Evolutionary conservation across 73 alveolate genomes (phyloP), one percentile per base, ranked within the genome.

Genomic region (Paramecium sexaurelia): DNA sequence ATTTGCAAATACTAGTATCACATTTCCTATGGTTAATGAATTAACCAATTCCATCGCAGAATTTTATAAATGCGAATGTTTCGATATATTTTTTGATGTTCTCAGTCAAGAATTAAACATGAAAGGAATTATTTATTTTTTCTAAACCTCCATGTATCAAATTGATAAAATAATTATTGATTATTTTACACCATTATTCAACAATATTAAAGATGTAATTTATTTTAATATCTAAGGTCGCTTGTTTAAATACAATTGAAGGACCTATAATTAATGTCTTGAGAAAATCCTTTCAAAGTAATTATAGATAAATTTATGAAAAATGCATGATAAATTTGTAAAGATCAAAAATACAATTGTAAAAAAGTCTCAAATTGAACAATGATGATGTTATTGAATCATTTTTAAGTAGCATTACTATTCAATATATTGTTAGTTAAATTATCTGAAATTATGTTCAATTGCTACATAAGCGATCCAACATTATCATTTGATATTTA

Each of bases 221-320:
- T 71, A n/a, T 35, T 11, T 33, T 2, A 29, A 27, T 71, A 71
- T 35, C 0, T 5, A 1, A 71, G 86, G 33, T 37, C 35, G 92
- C 95, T 47, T 96, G 97, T 40, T 71, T 93, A 45, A 97, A 91
- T 10, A 92, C 93, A 66, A 91, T 96, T 41, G 98, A 97, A 22
- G 99, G 99, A 33, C 99, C 99, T 15, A 96, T 98, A 75, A 95
- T 94, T 22, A 98, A 97, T 92, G 99, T 98, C 9, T 83, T 98
- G 87, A 94, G 98, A 87, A 98, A 98, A 86, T 93, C 97, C 39
- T 98, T 96, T 92, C 97, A 98, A 92, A 92, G 88, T 41, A 97
- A 97, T 75, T 98, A 98, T 97, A 97, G 95, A 88, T 22, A 92
- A 55, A 93, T 97, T 68, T 93, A 87, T 85, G 92, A 73, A 17